Conservation (phyloP, 192 early-diverging fungal species). For the Rhizophlyctis rosea region DNA sequence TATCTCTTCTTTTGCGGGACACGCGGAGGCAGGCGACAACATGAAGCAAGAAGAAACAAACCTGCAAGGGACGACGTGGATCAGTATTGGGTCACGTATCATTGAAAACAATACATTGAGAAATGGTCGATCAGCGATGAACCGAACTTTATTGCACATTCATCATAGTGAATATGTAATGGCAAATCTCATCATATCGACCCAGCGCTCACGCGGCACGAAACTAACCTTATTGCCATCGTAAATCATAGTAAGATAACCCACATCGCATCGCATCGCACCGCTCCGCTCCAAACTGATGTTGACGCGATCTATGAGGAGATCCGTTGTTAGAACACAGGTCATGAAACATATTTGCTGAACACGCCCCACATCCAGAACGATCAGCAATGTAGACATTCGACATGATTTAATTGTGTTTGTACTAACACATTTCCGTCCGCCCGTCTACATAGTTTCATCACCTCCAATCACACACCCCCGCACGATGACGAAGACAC, state of each 20-base stretch:
- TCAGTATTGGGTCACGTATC: no score
- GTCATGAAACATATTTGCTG: no score
- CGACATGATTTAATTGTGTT: slow-evolving; percentile 7
- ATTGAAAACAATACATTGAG: no score
- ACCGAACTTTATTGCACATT: slow-evolving; percentile 7
- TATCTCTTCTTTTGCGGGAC: no score
- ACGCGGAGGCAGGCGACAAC: no score
- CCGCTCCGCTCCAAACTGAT: no score
- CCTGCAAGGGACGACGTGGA: no score
- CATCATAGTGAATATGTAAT: slow-evolving; percentile 7
- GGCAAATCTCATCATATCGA: slow-evolving; percentile 12
- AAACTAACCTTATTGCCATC: neutral
- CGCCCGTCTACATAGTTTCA: slow-evolving; percentile 12
- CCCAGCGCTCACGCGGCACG: neutral
- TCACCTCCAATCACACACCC: neutral
- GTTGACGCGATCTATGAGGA: no score
- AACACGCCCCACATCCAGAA: neutral
- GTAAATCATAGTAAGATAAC: no score
- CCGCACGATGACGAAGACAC: neutral
- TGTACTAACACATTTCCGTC: slow-evolving; percentile 11
- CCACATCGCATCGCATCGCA: no score
- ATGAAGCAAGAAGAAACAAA: no score
- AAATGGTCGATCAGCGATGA: slow-evolving; percentile 14
- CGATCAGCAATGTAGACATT: slow-evolving; percentile 13
- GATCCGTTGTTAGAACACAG: no score